These are phyloP conservation scores for Tuber borchii DNA, from an alignment of 495 filamentous ascomycete genomes.

Conservation along the genomic window DNA sequence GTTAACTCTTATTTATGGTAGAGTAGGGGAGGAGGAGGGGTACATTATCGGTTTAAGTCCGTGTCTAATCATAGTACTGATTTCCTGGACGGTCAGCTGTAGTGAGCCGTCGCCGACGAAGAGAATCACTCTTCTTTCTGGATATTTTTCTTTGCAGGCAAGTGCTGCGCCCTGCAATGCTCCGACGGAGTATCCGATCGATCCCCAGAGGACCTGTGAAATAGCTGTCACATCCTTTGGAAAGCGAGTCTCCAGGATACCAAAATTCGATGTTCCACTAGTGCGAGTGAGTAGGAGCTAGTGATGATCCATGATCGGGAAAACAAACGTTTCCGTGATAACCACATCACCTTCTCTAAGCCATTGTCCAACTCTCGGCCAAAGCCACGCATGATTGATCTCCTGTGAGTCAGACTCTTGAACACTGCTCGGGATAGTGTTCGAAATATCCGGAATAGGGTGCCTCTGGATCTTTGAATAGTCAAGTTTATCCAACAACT, in stretches of 20 bases:
- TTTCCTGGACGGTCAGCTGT: slow-evolving; percentile 76
- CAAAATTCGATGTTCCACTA: slow-evolving; percentile 75
- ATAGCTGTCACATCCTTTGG: slow-evolving; percentile 66
- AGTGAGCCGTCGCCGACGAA: slow-evolving; percentile 85
- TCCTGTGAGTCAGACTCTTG: slow-evolving; percentile 43
- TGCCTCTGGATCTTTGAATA: slow-evolving; percentile 52
- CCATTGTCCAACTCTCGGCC: slow-evolving; percentile 74
- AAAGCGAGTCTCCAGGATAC: slow-evolving; percentile 82
- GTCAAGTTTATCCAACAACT: slow-evolving; percentile 58
- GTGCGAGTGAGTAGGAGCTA: slow-evolving; percentile 5
- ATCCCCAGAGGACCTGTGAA: slow-evolving; percentile 83
- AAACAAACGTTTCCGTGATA: slow-evolving; percentile 65
- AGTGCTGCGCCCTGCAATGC: slow-evolving; percentile 70
- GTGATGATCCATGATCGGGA: neutral
- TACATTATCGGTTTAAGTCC: slow-evolving; percentile 72
- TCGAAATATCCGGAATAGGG: slow-evolving; percentile 47
- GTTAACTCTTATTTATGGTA: slow-evolving; percentile 6
- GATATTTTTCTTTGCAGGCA: slow-evolving; percentile 55
- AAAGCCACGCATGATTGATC: slow-evolving; percentile 82
- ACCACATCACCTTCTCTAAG: slow-evolving; percentile 69
- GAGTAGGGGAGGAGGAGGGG: slow-evolving; percentile 25
- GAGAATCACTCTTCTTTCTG: slow-evolving; percentile 60
- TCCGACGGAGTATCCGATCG: slow-evolving; percentile 75
- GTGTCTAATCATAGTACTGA: slow-evolving; percentile 78
- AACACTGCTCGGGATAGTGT: slow-evolving; percentile 55